Conservation (phyloP, 257 asterid genomes). For the Linaria vulgaris region DNA sequence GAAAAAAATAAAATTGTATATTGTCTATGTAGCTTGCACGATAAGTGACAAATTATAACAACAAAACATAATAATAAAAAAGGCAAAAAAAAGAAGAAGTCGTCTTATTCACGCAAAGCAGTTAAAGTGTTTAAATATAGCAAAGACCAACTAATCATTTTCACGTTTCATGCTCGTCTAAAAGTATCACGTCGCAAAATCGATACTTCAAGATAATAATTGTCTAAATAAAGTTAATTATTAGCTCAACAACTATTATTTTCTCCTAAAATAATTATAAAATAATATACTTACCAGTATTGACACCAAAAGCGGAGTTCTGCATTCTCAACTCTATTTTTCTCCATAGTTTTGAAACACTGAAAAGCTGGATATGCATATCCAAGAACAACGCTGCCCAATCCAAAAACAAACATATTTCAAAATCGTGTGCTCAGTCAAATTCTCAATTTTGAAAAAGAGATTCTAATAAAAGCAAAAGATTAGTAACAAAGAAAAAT, state of each 20-base stretch:
- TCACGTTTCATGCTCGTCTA: conserved; percentile 18
- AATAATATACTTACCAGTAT: conserved; percentile 57
- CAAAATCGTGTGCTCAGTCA: background rate
- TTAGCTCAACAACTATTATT: no score
- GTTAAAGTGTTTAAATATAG: conserved; percentile 13
- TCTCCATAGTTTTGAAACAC: conserved; percentile 79
- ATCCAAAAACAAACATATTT: background rate
- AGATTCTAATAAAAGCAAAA: conserved; percentile 1
- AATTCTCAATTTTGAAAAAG: conserved; percentile 12
- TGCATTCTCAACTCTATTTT: conserved; percentile 61
- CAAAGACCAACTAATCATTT: conserved; percentile 18
- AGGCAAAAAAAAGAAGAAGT: conserved; percentile 19
- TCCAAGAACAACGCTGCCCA: conserved; percentile 72
- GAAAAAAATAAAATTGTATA: no score
- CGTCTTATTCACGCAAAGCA: conserved; percentile 21
- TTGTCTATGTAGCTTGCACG: background rate
- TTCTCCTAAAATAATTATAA: no score
- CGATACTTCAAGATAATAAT: no score
- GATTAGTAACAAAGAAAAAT: conserved; percentile 1
- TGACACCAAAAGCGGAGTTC: conserved; percentile 93
- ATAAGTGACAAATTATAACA: no score
- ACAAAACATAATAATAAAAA: background rate
- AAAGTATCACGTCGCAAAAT: background rate
- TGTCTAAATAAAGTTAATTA: no score
- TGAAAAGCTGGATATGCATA: conserved; percentile 92